These are phyloP conservation scores for Oidiodendron maius DNA, from an alignment of 495 filamentous ascomycete genomes.

Conservation along the genomic window DNA sequence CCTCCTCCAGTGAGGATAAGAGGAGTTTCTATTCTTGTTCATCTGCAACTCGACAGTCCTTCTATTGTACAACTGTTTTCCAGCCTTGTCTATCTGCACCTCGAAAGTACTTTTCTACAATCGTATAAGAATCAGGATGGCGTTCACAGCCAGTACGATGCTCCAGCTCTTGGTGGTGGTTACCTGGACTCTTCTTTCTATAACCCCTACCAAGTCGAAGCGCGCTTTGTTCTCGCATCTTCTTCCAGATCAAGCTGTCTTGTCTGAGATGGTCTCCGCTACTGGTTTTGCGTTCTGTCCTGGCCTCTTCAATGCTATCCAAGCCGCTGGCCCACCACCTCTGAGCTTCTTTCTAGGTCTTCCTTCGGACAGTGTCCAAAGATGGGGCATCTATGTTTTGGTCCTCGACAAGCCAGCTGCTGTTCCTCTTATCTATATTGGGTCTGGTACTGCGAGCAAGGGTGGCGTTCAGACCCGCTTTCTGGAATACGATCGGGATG, in stretches of 20 bases:
- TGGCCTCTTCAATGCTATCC: conserved; percentile 6
- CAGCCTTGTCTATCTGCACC: too few relatives aligned
- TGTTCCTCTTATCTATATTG: conserved; percentile 6
- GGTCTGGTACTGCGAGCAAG: not conserved
- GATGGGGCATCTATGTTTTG: conserved; percentile 9
- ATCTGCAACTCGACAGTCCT: too few relatives aligned
- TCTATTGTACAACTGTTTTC: too few relatives aligned
- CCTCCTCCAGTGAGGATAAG: too few relatives aligned
- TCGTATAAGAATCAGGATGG: not conserved
- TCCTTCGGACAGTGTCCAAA: not conserved
- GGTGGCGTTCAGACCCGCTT: conserved; percentile 1
- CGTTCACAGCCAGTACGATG: conserved; percentile 12
- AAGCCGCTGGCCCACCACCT: not conserved
- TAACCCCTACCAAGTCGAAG: not conserved
- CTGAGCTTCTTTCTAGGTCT: conserved; percentile 1
- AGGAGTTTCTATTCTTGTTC: too few relatives aligned
- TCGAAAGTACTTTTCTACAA: too few relatives aligned
- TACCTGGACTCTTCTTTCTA: not conserved
- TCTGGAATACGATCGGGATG: not conserved
- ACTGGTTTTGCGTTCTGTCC: not conserved
- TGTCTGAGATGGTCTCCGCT: not conserved
- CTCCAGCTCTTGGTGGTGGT: conserved; percentile 1
- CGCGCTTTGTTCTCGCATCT: not conserved
- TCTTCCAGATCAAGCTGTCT: not conserved
- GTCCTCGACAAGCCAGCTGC: conserved; percentile 5